Percentiles rank a stretch among this genome's conserved stretches.
Evolutionary conservation across 2,329 filamentous ascomycete species (phyloP).

Genomic region (Ophiostoma piceae): DNA sequence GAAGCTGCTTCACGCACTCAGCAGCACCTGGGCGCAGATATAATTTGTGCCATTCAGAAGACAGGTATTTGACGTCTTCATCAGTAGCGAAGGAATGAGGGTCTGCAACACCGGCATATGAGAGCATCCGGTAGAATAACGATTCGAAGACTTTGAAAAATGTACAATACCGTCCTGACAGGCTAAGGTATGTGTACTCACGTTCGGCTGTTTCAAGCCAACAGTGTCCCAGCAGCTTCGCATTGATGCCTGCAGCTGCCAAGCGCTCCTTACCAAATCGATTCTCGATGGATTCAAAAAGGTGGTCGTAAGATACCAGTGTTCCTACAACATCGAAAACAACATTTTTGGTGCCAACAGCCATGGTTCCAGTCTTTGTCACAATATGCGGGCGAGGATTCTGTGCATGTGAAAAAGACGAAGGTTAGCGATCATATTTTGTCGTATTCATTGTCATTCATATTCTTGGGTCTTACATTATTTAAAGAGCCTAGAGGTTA

Average conservation of each 20-base stretch:
- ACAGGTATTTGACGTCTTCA: neutral
- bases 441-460: too few relatives aligned
- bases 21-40: neutral
- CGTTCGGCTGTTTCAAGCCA: neutral
- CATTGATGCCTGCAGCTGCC: slow-evolving; percentile 1
- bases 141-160: neutral
- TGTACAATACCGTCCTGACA: neutral
- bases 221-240: neutral
- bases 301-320: neutral
- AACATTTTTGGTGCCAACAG: neutral
- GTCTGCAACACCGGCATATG: neutral
- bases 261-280: neutral
- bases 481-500: too few relatives aligned
- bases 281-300: neutral
- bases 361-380: neutral
- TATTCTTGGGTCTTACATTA: neutral
- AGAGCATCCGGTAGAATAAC: neutral
- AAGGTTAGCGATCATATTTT: neutral
- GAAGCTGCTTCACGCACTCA: neutral
- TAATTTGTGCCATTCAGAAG: neutral
- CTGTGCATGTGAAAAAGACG: neutral
- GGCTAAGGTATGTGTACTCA: slow-evolving; percentile 1
- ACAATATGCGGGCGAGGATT: neutral
- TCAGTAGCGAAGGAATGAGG: neutral
- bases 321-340: slow-evolving; percentile 12